Base-by-base conservation (phyloP, 345 rosid species). In the Citrus australasica region DNA sequence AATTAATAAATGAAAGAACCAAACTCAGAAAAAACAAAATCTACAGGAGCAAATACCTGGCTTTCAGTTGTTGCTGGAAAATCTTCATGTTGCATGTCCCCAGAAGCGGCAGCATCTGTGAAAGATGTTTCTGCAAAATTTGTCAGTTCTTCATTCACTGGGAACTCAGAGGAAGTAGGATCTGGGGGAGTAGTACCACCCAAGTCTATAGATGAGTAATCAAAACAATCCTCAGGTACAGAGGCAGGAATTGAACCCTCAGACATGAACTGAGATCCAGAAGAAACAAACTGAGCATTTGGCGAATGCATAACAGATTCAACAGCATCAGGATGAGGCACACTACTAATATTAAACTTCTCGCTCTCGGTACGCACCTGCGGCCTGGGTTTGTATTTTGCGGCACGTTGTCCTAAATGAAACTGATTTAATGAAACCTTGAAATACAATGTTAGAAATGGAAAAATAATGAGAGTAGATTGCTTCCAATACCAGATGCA, bases 311-410 rank as follows among this genome's bases (percentile, higher is more conserved):
- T 68, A 61, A 78, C 81, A 73, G 82, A 74, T 53, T 79, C 86
- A 78, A 77, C 78, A 27, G 42, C 83, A 75, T 65, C 80, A 61
- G 78, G 74, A 46, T 46, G 69, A 65, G 77, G 51, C 38, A 64
- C 24, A 67, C 69, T 33, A 67, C 69, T 38, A 62, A 55, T 30
- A 68, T 64, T 64, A 73, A 69, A 68, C 28, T 79, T 82, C 77
- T 80, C 86, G 56, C 56, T 69, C 27, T 62, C 76, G 71, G 40
- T 69, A 67, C 48, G 85, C 72, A 81, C 9, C 81, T 86, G 83
- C 42, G 85, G 86, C 77, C 86, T 83, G 77, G 92, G 87, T 73
- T 85, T 85, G 71, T 81, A 78, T 80, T 90, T 87, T 74, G 87
- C 85, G 67, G 75, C 60, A 56, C 67, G 79, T 68, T 70, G 63